A percentile compares a stretch with the other conserved stretches of the same genome.
Evolutionary conservation across 192 early-diverging fungal species (phyloP).

Genomic region (Diversispora eburnea): DNA sequence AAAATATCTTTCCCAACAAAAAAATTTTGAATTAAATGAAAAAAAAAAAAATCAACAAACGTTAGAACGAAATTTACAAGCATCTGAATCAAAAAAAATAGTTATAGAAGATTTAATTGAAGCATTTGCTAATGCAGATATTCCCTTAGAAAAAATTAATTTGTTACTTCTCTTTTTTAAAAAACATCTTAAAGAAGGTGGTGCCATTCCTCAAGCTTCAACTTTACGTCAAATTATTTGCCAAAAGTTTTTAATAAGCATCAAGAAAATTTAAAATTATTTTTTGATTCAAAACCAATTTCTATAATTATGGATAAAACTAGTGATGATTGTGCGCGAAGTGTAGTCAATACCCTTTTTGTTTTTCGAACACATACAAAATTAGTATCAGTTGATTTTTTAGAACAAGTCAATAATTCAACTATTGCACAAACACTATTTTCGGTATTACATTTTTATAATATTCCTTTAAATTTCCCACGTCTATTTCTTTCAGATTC

Average conservation of each 20-base stretch:
- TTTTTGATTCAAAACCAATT: neutral
- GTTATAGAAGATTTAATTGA: too few relatives aligned
- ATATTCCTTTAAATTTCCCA: neutral
- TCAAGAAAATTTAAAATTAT: neutral
- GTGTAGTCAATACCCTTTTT: constrained; percentile 13
- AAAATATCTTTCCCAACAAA: too few relatives aligned
- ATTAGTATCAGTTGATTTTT: constrained; percentile 6
- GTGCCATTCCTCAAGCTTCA: neutral
- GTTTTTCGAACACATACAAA: neutral
- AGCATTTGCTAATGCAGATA: too few relatives aligned
- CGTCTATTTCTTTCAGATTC: neutral
- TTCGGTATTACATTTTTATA: neutral
- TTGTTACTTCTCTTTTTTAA: neutral
- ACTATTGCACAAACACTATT: neutral
- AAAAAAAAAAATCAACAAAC: too few relatives aligned
- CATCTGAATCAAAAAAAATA: too few relatives aligned
- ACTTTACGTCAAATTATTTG: neutral
- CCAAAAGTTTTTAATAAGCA: neutral
- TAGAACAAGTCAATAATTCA: neutral
- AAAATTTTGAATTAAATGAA: too few relatives aligned
- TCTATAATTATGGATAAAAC: too few relatives aligned
- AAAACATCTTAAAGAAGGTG: neutral
- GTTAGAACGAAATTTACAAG: too few relatives aligned
- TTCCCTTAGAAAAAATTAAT: too few relatives aligned
- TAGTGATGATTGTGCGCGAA: neutral